Evolutionary conservation across 331 rosid species (phyloP).

Genomic region (Stylosanthes scabra): DNA sequence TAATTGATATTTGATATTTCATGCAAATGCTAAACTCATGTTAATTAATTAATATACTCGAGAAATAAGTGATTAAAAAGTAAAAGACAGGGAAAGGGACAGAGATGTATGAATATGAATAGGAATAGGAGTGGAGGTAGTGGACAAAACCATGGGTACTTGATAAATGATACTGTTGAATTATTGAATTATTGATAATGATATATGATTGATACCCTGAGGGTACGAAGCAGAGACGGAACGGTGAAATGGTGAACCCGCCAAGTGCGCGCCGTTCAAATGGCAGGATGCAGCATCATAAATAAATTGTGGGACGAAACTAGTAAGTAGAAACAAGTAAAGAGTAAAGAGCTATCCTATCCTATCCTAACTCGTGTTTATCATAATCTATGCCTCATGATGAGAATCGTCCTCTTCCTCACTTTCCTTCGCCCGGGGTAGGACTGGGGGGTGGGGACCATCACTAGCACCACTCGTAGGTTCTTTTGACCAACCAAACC

Average conservation of each 20-base stretch:
- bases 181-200: no score
- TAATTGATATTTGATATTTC: no score
- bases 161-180: background rate
- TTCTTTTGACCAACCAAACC: background rate
- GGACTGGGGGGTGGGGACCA: background rate
- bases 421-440: background rate
- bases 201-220: no score
- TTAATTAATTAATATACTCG: no score
- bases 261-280: background rate
- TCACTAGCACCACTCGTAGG: background rate
- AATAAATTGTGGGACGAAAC: no score
- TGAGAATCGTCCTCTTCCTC: background rate
- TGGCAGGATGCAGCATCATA: background rate
- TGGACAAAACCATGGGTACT: slow-evolving; percentile 26
- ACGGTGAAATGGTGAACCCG: background rate
- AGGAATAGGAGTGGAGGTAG: background rate
- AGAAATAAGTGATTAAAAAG: background rate
- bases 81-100: background rate
- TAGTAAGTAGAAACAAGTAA: no score
- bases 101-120: background rate
- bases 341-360: no score
- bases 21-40: no score
- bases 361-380: no score
- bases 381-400: no score
- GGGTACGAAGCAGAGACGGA: no score